phyloP scores from a whole-genome alignment of 805 yeast genomes.

The Danielozyma ontarioensis region DNA sequence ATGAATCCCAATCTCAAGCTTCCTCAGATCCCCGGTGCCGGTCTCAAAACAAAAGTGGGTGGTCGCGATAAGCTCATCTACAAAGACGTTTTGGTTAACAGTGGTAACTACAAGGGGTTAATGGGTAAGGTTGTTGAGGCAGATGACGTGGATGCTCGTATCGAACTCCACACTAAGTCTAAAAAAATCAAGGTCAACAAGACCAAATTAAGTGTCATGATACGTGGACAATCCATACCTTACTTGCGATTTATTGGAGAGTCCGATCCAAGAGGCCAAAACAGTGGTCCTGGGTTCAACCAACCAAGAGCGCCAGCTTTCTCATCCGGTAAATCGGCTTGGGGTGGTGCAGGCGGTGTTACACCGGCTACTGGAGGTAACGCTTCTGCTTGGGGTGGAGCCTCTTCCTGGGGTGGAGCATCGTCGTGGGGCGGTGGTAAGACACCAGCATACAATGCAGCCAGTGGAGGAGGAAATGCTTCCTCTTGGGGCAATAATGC shows the following conservation, averaged over 20 bases:
- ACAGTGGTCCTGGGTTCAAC: constrained; percentile 7
- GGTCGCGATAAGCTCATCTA: constrained; percentile 82
- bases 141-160: constrained; percentile 85
- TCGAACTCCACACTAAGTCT: constrained; percentile 89
- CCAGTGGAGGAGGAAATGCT: constrained; percentile 7
- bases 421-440: constrained; percentile 8
- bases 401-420: constrained; percentile 19
- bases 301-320: constrained; percentile 27
- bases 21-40: constrained; percentile 43
- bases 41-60: constrained; percentile 46
- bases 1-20: constrained; percentile 81
- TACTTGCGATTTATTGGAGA: constrained; percentile 70
- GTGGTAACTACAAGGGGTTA: constrained; percentile 93
- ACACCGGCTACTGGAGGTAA: constrained; percentile 20
- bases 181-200: constrained; percentile 84
- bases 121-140: constrained; percentile 92
- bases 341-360: constrained; percentile 30
- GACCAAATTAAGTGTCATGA: constrained; percentile 64
- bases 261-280: constrained; percentile 16
- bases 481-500: constrained; percentile 25
- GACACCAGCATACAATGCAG: not conserved
- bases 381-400: constrained; percentile 33
- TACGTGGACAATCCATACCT: constrained; percentile 67
- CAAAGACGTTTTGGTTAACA: constrained; percentile 78
- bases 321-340: constrained; percentile 47